Conservation (phyloP, 169 alveolate species). For the Cytauxzoon felis region DNA sequence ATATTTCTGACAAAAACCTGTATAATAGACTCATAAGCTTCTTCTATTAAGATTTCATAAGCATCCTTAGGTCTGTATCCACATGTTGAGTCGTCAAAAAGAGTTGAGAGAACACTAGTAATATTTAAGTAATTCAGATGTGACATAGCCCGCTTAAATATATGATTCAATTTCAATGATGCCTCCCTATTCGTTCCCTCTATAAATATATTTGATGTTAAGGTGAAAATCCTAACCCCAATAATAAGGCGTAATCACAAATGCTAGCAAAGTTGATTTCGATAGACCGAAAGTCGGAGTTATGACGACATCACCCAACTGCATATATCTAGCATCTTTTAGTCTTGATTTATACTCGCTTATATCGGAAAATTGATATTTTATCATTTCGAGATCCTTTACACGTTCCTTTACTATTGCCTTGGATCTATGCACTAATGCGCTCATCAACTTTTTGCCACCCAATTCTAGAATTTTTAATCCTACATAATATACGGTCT, state of each 20-base stretch:
- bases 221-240: constrained; percentile 26
- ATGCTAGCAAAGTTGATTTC: constrained; percentile 44
- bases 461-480: constrained; percentile 49
- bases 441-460: constrained; percentile 45
- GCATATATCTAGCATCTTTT: constrained; percentile 13
- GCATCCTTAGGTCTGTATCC: constrained; percentile 43
- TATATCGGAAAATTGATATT: neutral
- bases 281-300: constrained; percentile 56
- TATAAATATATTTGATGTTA: neutral
- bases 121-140: constrained; percentile 36
- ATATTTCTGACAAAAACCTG: constrained; percentile 14
- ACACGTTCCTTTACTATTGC: constrained; percentile 38
- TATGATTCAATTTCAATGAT: constrained; percentile 31
- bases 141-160: constrained; percentile 34
- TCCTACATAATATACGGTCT: neutral
- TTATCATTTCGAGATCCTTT: constrained; percentile 30
- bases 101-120: constrained; percentile 24
- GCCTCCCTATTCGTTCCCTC: constrained; percentile 59
- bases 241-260: constrained; percentile 52
- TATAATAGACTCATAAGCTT: constrained; percentile 45
- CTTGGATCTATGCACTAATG: constrained; percentile 56
- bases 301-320: constrained; percentile 57
- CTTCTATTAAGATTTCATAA: constrained; percentile 40
- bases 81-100: constrained; percentile 40
- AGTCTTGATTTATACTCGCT: constrained; percentile 24